phyloP scores from a whole-genome alignment of 2,329 filamentous ascomycete genomes.

The Dichotomopilus funicola region DNA sequence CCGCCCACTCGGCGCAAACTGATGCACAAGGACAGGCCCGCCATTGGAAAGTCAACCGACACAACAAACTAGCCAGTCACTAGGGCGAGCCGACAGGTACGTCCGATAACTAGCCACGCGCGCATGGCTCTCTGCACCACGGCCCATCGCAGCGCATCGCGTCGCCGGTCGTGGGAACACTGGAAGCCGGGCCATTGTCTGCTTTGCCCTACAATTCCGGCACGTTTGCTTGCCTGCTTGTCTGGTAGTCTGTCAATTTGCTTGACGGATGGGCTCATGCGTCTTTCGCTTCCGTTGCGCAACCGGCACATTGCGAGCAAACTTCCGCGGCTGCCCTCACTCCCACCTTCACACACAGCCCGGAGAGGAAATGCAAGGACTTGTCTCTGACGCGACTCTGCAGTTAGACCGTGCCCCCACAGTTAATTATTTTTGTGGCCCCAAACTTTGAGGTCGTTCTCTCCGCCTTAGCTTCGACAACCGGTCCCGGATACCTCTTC shows the following conservation, averaged over 20 bases:
- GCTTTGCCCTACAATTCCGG: conserved; percentile 8
- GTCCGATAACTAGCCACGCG: conserved; percentile 11
- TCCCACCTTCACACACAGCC: too few relatives aligned
- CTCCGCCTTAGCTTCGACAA: background rate
- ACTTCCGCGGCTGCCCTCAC: too few relatives aligned
- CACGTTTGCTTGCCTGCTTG: too few relatives aligned
- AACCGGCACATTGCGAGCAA: too few relatives aligned
- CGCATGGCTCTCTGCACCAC: conserved; percentile 10
- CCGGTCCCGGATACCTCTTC: too few relatives aligned
- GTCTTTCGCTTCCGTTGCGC: too few relatives aligned
- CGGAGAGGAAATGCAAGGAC: conserved; percentile 9
- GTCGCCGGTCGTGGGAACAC: conserved; percentile 11
- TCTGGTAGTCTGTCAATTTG: too few relatives aligned
- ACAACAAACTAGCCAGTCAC: conserved; percentile 1
- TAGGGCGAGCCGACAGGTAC: conserved; percentile 8
- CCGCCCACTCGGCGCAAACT: conserved; percentile 13
- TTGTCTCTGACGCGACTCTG: conserved; percentile 34
- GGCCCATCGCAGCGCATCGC: conserved; percentile 14
- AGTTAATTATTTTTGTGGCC: conserved; percentile 23
- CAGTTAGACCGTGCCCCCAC: conserved; percentile 27
- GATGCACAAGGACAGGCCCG: background rate
- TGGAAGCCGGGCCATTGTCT: background rate
- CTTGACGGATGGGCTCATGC: too few relatives aligned
- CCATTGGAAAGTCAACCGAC: background rate
- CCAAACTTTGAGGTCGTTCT: conserved; percentile 19